Conservation (phyloP, 768 basidiomycete species). For the Royoungia palumana region DNA sequence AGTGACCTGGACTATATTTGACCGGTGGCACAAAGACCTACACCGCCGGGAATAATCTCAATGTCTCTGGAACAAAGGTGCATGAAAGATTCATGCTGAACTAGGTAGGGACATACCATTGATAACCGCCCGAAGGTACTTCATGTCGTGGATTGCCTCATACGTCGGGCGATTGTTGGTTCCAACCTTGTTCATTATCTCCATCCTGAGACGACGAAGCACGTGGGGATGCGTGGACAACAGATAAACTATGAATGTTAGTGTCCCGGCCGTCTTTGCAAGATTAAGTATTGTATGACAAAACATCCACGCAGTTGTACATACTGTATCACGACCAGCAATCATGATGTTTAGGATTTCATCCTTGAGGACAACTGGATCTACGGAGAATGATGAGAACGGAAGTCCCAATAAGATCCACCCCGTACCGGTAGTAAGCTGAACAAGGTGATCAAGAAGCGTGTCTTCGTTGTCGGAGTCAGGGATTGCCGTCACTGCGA, state of each 20-base stretch:
- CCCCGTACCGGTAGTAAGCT: constrained; percentile 40
- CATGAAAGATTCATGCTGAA: neutral
- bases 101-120: constrained; percentile 41
- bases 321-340: constrained; percentile 30
- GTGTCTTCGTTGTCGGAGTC: constrained; percentile 44
- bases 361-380: constrained; percentile 28
- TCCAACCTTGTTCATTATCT: constrained; percentile 53
- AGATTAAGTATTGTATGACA: neutral
- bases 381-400: constrained; percentile 9
- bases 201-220: constrained; percentile 46
- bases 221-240: constrained; percentile 51
- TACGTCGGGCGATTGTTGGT: constrained; percentile 45
- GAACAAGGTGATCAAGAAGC: constrained; percentile 55
- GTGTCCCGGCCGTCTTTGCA: constrained; percentile 39
- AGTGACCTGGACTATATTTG: neutral
- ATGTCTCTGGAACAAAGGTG: constrained; percentile 38
- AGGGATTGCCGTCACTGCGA: constrained; percentile 23
- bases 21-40: constrained; percentile 1
- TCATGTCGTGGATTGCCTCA: constrained; percentile 59
- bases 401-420: constrained; percentile 18
- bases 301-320: neutral
- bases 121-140: constrained; percentile 60
- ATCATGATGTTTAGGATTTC: constrained; percentile 35
- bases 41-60: constrained; percentile 56
- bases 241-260: constrained; percentile 39